A percentile compares a stretch with the other conserved stretches of the same genome.
Evolutionary conservation across 768 basidiomycete genomes (phyloP).

Genomic region (Suillus luteus): DNA sequence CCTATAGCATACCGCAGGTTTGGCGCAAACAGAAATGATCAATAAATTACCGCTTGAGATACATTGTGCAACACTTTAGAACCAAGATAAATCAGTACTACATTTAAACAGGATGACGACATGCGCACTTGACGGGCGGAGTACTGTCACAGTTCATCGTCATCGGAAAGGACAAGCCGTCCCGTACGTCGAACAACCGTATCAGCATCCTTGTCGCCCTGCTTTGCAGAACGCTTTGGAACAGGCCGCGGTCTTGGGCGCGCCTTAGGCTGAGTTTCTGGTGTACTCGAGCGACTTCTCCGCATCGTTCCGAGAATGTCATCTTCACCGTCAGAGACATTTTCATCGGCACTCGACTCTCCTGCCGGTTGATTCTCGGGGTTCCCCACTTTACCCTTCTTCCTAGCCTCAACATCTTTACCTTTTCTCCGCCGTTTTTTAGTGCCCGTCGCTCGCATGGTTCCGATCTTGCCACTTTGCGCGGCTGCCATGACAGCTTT

Average conservation of each 20-base stretch:
- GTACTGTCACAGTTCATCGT: slow-evolving; percentile 37
- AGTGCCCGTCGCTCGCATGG: slow-evolving; percentile 51
- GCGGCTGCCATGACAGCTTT: slow-evolving; percentile 49
- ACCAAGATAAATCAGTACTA: slow-evolving; percentile 13
- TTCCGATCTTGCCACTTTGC: slow-evolving; percentile 39
- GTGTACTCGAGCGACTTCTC: slow-evolving; percentile 26
- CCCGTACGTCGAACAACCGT: slow-evolving; percentile 23
- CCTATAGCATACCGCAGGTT: background rate
- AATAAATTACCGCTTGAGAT: background rate
- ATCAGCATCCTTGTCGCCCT: background rate
- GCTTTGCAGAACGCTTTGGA: slow-evolving; percentile 30
- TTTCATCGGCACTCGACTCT: slow-evolving; percentile 23
- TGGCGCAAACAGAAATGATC: background rate
- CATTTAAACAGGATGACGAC: slow-evolving; percentile 11
- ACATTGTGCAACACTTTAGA: background rate
- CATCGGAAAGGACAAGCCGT: slow-evolving; percentile 39
- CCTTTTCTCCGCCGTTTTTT: slow-evolving; percentile 57
- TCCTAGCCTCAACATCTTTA: slow-evolving; percentile 48
- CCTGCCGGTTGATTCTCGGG: slow-evolving; percentile 36
- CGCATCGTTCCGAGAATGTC: slow-evolving; percentile 24
- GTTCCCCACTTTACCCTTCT: slow-evolving; percentile 34
- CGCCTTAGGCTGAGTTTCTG: slow-evolving; percentile 22
- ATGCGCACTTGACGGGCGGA: slow-evolving; percentile 8
- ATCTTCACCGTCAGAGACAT: slow-evolving; percentile 28
- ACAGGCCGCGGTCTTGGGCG: slow-evolving; percentile 44